These are phyloP conservation scores for Adansonia grandidieri DNA, from an alignment of 441 rosid species.

Conservation along the genomic window DNA sequence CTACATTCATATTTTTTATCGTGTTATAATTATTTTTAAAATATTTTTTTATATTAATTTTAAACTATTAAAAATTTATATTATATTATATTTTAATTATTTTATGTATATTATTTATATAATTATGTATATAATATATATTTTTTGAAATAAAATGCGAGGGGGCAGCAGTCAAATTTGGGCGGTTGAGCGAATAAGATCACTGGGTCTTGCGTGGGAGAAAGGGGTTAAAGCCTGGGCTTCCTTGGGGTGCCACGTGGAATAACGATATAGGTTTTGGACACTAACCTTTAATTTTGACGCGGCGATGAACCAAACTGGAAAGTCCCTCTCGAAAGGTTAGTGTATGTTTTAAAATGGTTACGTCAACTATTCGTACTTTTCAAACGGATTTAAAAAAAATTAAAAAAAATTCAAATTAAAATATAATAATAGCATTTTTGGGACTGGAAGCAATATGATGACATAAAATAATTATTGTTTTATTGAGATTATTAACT, in stretches of 20 bases:
- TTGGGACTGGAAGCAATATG: too few relatives aligned
- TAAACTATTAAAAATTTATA: too few relatives aligned
- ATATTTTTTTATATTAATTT: too few relatives aligned
- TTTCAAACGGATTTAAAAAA: too few relatives aligned
- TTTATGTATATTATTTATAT: background rate
- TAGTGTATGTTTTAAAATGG: background rate
- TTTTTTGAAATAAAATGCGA: too few relatives aligned
- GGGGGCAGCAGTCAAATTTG: slow-evolving; percentile 10
- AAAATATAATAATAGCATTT: too few relatives aligned
- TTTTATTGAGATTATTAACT: too few relatives aligned
- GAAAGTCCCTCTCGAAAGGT: background rate
- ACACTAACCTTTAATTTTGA: background rate
- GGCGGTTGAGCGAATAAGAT: background rate
- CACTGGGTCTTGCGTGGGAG: background rate
- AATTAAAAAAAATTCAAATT: too few relatives aligned
- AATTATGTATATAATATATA: background rate
- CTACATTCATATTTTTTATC: too few relatives aligned
- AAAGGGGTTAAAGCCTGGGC: background rate
- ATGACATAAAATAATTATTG: too few relatives aligned
- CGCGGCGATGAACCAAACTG: background rate
- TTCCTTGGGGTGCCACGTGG: slow-evolving; percentile 1
- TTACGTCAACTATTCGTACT: background rate
- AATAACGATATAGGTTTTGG: background rate
- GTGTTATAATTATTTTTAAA: too few relatives aligned
- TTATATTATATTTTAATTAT: too few relatives aligned